These are phyloP conservation scores for Botryosphaeria agaves DNA, from an alignment of 2,329 filamentous ascomycete genomes.

Conservation along the genomic window DNA sequence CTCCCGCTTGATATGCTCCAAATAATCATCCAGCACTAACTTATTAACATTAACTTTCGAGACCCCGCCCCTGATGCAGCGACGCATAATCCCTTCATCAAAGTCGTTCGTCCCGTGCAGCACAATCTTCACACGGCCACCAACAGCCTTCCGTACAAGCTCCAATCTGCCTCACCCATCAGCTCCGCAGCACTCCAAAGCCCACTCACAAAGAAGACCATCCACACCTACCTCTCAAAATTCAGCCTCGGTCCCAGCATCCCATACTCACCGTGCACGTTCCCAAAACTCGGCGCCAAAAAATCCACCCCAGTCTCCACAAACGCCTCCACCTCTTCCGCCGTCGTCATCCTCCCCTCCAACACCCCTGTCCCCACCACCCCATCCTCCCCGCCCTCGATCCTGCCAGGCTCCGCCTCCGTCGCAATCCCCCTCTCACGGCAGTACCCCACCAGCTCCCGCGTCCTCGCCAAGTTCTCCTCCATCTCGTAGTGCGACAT, in stretches of 20 bases:
- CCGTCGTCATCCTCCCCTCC: slow-evolving; percentile 11
- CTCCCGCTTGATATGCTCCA: slow-evolving; percentile 8
- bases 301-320: slow-evolving; percentile 13
- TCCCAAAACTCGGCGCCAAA: slow-evolving; percentile 15
- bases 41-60: slow-evolving; percentile 43
- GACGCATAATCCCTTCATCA: slow-evolving; percentile 28
- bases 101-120: slow-evolving; percentile 42
- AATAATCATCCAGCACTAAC: slow-evolving; percentile 25
- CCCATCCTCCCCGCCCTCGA: slow-evolving; percentile 17
- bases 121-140: slow-evolving; percentile 28
- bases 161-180: slow-evolving; percentile 14
- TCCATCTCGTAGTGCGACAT: slow-evolving; percentile 16
- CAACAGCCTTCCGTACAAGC: slow-evolving; percentile 16
- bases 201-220: not conserved
- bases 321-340: slow-evolving; percentile 12
- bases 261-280: slow-evolving; percentile 15
- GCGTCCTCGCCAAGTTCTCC: slow-evolving; percentile 14
- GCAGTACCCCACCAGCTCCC: slow-evolving; percentile 11
- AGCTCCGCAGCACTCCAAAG: not conserved
- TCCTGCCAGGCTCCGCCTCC: slow-evolving; percentile 15
- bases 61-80: slow-evolving; percentile 34
- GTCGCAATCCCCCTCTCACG: slow-evolving; percentile 12
- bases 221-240: slow-evolving; percentile 6
- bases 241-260: slow-evolving; percentile 15
- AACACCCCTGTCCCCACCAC: slow-evolving; percentile 13